These are phyloP conservation scores for Trebouxiophyceae sp. DNA, from an alignment of 163 green algal species.

Conservation along the genomic window DNA sequence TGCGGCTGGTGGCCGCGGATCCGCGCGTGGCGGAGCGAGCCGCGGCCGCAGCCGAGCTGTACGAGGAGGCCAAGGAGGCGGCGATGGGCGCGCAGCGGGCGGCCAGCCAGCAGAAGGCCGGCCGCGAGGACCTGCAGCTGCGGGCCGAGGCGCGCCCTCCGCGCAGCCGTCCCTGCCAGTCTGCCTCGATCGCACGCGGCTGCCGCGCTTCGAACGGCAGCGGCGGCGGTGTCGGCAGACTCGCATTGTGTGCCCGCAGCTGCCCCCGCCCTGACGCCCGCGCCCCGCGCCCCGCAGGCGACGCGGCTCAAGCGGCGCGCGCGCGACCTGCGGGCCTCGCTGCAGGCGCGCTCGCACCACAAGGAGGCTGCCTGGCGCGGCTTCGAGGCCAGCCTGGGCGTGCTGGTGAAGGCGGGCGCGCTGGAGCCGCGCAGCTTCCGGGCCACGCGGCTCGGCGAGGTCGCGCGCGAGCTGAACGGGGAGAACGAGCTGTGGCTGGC, in stretches of 20 bases:
- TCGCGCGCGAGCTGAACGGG: slow-evolving; percentile 47
- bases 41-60: slow-evolving; percentile 2
- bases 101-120: neutral
- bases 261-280: too few species aligned
- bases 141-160: slow-evolving; percentile 12
- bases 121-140: slow-evolving; percentile 9
- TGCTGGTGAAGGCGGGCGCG: slow-evolving; percentile 27
- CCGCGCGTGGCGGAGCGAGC: too few species aligned
- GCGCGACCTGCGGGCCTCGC: slow-evolving; percentile 15
- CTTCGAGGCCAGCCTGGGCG: slow-evolving; percentile 33
- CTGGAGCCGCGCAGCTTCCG: slow-evolving; percentile 36
- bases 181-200: too few species aligned
- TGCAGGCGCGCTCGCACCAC: neutral
- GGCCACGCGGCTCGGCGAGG: slow-evolving; percentile 27
- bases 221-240: too few species aligned
- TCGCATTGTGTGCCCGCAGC: too few species aligned
- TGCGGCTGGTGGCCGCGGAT: too few species aligned
- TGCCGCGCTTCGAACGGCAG: too few species aligned
- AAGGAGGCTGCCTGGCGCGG: slow-evolving; percentile 27
- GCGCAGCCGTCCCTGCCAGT: too few species aligned
- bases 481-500: slow-evolving; percentile 93
- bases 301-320: slow-evolving; percentile 8
- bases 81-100: slow-evolving; percentile 1
- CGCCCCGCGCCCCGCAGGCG: slow-evolving; percentile 6
- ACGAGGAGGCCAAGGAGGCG: slow-evolving; percentile 10